Conservation (phyloP, 2,329 filamentous ascomycete species). For the Phyllosticta ampelicida region DNA sequence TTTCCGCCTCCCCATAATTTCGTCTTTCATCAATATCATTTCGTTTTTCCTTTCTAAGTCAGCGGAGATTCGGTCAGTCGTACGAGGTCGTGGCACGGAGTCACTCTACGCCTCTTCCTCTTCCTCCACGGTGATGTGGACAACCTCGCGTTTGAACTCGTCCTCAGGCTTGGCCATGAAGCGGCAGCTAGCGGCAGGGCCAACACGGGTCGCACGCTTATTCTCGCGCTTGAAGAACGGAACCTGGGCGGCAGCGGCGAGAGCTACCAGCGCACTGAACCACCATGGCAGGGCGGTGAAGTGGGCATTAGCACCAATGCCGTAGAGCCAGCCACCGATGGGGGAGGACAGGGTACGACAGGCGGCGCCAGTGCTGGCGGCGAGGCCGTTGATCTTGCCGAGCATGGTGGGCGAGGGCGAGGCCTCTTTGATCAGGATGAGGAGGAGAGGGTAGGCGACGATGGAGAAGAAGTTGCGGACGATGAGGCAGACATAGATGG, state of each 20-base stretch:
- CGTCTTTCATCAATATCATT: too few relatives aligned
- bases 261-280: slow-evolving; percentile 45
- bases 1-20: too few relatives aligned
- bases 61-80: too few relatives aligned
- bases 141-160: slow-evolving; percentile 12
- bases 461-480: slow-evolving; percentile 59
- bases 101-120: background rate
- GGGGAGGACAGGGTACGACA: slow-evolving; percentile 61
- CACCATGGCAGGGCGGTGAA: slow-evolving; percentile 56
- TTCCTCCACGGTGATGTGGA: slow-evolving; percentile 14
- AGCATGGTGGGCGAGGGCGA: slow-evolving; percentile 51
- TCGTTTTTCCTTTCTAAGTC: too few relatives aligned
- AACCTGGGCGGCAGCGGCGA: slow-evolving; percentile 45
- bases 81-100: too few relatives aligned
- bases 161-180: slow-evolving; percentile 17
- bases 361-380: slow-evolving; percentile 60
- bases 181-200: slow-evolving; percentile 19
- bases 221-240: slow-evolving; percentile 44
- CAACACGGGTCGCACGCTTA: slow-evolving; percentile 29
- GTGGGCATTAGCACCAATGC: slow-evolving; percentile 44
- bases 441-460: slow-evolving; percentile 54
- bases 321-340: slow-evolving; percentile 56
- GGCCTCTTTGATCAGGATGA: slow-evolving; percentile 65
- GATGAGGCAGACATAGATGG: slow-evolving; percentile 55
- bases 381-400: slow-evolving; percentile 61